phyloP scores from a whole-genome alignment of 768 basidiomycete species.

The Trametes elegans region DNA sequence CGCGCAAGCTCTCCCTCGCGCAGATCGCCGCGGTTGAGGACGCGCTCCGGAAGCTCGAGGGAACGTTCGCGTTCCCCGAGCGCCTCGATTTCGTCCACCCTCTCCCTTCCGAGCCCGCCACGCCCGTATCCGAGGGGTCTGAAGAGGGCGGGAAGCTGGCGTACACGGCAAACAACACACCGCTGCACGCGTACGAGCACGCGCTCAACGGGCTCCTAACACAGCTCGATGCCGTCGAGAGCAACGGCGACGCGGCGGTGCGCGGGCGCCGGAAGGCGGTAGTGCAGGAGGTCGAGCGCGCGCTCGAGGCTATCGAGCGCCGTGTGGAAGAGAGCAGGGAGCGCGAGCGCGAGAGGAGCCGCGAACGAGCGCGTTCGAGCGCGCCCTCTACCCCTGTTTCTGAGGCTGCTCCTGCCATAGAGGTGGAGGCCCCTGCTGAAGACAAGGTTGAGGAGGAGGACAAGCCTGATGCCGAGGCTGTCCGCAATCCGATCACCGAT shows the following conservation, averaged over 20 bases:
- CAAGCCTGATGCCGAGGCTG: background rate
- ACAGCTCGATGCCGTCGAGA: conserved; percentile 59
- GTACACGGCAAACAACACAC: conserved; percentile 57
- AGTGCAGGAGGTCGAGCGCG: conserved; percentile 54
- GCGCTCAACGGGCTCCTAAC: conserved; percentile 53
- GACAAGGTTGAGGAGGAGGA: background rate
- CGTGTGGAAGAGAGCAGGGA: conserved; percentile 45
- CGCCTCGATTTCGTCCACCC: conserved; percentile 32
- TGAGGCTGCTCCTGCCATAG: background rate
- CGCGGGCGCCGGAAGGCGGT: conserved; percentile 51
- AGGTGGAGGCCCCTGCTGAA: background rate
- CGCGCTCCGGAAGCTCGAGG: conserved; percentile 33
- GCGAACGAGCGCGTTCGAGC: conserved; percentile 7
- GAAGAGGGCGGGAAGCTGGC: conserved; percentile 39
- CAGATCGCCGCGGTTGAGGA: conserved; percentile 41
- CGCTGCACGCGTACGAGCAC: conserved; percentile 62
- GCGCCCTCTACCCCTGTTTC: background rate
- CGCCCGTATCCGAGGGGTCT: background rate
- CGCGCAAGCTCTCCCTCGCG: conserved; percentile 36
- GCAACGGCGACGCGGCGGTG: conserved; percentile 54
- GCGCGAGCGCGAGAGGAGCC: conserved; percentile 19
- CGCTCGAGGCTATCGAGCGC: conserved; percentile 50
- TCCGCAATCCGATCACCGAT: background rate
- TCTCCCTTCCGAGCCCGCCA: background rate
- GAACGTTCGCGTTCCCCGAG: conserved; percentile 40